Base-by-base conservation (phyloP, 495 filamentous ascomycete species). In the Hypoxylon intermedium region DNA sequence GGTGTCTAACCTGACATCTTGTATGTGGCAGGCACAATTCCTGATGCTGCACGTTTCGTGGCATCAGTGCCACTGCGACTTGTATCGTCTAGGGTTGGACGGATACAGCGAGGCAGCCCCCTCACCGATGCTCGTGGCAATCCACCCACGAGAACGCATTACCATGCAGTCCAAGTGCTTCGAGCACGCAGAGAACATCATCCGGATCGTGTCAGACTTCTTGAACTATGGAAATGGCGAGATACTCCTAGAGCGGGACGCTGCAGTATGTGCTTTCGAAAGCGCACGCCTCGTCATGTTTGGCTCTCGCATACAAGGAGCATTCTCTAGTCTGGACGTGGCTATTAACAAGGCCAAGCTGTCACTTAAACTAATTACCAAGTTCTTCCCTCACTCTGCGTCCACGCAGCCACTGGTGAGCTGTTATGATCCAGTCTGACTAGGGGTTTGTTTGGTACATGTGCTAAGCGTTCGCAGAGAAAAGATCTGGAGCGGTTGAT, bases 1-100 rank as follows among this genome's bases (percentile, higher is more conserved):
- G 26, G 46, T 53, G 13, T 30, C 44, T 9, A 67, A 60, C 33
- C 40, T 67, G 5, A 33, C 30, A 26, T 52, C 46, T 7, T 59
- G 50, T 15, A 42, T 26, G 34, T 62, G 64, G 61, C 65, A 46
- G 12, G 58, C 65, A 1, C 64, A 69, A 20, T 64, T 63, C 21
- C 26, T 70, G 16, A 66, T 70, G 65, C 24, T 70, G 15, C 70
- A 72, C 54, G 56, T 65, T 37, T 70, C 60, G 12, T 68, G 54
- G 55, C 65, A 70, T 18, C 70, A 71, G 40, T 72, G 67, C 42
- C 60, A 70, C 31, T 72, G 69, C 45, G 70, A 72, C 33, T 19
- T 72, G 18, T 72, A 70, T 33, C 60, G 70, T n/a, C 46, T 72
- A 30, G 53, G 67, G 0, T n/a, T 70, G 5, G 50, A 57, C 13